Conservation (phyloP, 192 early-diverging fungal genomes). For the Glomus cerebriforme region DNA sequence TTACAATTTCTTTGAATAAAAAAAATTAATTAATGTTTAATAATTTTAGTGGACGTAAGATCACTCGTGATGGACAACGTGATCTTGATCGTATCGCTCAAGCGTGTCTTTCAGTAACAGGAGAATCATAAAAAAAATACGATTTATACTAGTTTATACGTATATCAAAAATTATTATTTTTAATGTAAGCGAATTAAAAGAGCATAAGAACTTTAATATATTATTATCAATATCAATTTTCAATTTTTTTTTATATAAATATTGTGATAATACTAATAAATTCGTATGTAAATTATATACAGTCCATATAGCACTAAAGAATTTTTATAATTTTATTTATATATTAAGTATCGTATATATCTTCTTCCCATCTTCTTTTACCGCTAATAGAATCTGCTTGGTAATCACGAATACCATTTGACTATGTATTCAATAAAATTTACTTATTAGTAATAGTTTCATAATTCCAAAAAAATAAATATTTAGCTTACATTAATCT, state of each 20-base stretch:
- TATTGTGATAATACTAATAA: no score
- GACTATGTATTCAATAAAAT: not conserved
- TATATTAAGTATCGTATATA: no score
- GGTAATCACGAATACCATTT: conserved; percentile 6
- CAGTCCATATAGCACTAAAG: no score
- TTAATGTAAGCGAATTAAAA: not conserved
- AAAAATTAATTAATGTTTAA: not conserved
- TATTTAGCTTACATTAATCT: conserved; percentile 25
- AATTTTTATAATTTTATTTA: no score
- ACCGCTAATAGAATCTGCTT: not conserved
- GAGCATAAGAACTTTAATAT: no score
- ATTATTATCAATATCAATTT: no score
- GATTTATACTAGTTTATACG: not conserved
- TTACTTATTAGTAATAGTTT: not conserved
- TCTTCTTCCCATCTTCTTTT: conserved; percentile 32
- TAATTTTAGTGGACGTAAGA: conserved; percentile 80
- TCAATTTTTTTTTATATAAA: no score
- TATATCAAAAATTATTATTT: not conserved
- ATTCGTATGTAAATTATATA: no score
- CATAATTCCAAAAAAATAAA: not conserved
- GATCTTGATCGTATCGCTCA: conserved; percentile 96
- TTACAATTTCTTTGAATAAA: conserved; percentile 7
- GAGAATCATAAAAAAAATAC: not conserved
- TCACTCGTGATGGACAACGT: conserved; percentile 95
- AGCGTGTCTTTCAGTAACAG: not conserved